Evolutionary conservation across 2,329 filamentous ascomycete genomes (phyloP).

Genomic region (Botryotinia globosa): DNA sequence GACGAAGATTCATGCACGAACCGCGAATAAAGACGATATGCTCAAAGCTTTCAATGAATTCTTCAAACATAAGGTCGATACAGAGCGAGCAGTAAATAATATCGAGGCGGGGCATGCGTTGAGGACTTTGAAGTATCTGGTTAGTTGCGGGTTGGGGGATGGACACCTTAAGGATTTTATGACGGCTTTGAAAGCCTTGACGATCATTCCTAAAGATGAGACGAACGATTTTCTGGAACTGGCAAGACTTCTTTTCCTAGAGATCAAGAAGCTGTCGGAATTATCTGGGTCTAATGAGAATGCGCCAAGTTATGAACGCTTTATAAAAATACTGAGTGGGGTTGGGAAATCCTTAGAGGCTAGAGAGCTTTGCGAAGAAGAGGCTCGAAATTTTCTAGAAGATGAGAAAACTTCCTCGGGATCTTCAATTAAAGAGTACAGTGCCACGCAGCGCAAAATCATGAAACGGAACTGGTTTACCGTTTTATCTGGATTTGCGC

Average conservation of each 20-base stretch:
- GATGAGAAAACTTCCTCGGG: background rate
- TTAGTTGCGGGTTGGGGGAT: conserved; percentile 32
- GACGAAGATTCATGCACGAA: conserved; percentile 60
- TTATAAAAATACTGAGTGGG: conserved; percentile 23
- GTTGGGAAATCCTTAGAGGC: conserved; percentile 34
- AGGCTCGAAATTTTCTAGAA: background rate
- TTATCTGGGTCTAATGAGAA: conserved; percentile 4
- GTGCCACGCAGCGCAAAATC: conserved; percentile 26
- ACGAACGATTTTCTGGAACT: conserved; percentile 23
- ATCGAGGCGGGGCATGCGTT: conserved; percentile 63
- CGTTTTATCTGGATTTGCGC: conserved; percentile 60
- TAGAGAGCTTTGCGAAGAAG: conserved; percentile 24
- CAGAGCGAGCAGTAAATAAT: conserved; percentile 54
- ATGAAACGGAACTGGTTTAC: conserved; percentile 44
- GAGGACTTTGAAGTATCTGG: conserved; percentile 60
- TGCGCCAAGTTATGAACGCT: background rate
- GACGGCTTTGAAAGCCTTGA: conserved; percentile 24
- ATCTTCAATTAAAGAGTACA: background rate
- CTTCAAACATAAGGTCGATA: conserved; percentile 54
- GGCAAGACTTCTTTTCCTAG: conserved; percentile 30
- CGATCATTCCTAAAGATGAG: conserved; percentile 30
- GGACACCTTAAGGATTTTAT: conserved; percentile 24
- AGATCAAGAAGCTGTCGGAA: conserved; percentile 21
- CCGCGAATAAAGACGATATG: conserved; percentile 62
- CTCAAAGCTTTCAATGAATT: conserved; percentile 62